Percentiles rank a stretch among this genome's conserved stretches.
Evolutionary conservation across 768 basidiomycete genomes (phyloP).

Genomic region (Termitomyces heimii): DNA sequence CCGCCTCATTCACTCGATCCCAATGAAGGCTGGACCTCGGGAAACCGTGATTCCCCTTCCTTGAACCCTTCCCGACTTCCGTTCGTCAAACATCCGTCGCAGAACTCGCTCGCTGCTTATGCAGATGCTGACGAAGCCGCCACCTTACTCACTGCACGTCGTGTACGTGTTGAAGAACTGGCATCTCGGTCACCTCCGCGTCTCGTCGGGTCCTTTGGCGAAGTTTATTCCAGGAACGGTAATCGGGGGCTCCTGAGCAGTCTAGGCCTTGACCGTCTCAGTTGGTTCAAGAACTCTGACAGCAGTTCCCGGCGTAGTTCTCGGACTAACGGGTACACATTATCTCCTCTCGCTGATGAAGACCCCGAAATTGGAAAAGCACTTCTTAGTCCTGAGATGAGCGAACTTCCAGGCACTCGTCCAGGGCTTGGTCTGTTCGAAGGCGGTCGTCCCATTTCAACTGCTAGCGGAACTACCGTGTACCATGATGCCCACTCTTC

Average conservation of each 20-base stretch:
- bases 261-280: conserved; percentile 46
- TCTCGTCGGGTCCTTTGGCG: conserved; percentile 8
- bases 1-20: conserved; percentile 27
- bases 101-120: conserved; percentile 27
- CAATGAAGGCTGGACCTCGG: conserved; percentile 4
- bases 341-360: conserved; percentile 28
- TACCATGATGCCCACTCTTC: conserved; percentile 62
- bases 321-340: conserved; percentile 6
- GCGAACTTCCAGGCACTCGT: conserved; percentile 21
- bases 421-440: conserved; percentile 30
- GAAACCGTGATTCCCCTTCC: neutral
- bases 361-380: conserved; percentile 43
- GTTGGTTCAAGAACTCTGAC: conserved; percentile 50
- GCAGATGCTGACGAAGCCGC: conserved; percentile 37
- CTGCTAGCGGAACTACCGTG: conserved; percentile 48
- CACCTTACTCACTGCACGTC: conserved; percentile 46
- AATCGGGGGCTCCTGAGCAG: conserved; percentile 23
- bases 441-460: conserved; percentile 50
- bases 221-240: conserved; percentile 9
- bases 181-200: conserved; percentile 23
- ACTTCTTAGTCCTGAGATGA: conserved; percentile 23
- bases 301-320: conserved; percentile 18
- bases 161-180: conserved; percentile 36
- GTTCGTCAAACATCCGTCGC: conserved; percentile 16
- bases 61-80: neutral